Evolutionary conservation across 108 stramenopile species (phyloP), one percentile per base, ranked within the genome.

Genomic region (Nannochloropsis gaditana): DNA sequence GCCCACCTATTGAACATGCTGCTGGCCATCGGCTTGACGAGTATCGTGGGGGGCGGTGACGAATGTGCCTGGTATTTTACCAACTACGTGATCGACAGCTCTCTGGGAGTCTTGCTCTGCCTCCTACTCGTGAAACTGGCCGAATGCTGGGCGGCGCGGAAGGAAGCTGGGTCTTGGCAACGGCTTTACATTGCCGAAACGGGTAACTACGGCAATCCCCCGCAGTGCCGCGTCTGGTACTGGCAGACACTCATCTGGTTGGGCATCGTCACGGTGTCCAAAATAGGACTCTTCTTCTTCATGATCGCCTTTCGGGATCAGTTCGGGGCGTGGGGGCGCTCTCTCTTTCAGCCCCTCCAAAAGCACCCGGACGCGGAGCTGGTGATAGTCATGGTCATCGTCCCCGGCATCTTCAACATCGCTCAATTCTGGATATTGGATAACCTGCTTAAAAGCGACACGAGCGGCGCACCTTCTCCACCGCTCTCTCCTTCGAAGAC

Each of bases 51-150:
- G 19, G 59, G 59, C 59, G 59, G 59, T 1, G 59, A 73, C n/a
- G 59, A 73, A n/a, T 73, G 59, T 73, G 59, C 59, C n/a, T 73
- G 59, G 59, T 73, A 73, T n/a, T 73, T 73, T 73, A n/a, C n/a
- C 15, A 73, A 73, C n/a, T 73, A 73, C 59, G 15, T 73, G 3
- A 73, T 73, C n/a, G 59, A 73, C 8, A 73, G 59, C 59, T n/a
- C 19, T 8, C 6, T 73, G 59, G 59, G 59, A n/a, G 59, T 73
- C 2, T 8, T 73, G 59, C 59, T 73, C 15, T 73, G 59, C 8
- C 59, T 73, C 59, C 15, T 73, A n/a, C 59, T 73, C 19, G n/a
- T 73, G n/a, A 73, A 73, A n/a, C 19, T n/a, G n/a, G 59, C 59
- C 19, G 59, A 73, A 2, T 73, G 59, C 19, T 73, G 59, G 59